These are phyloP conservation scores for Xylaria palmicola DNA, from an alignment of 495 filamentous ascomycete genomes.

Conservation along the genomic window DNA sequence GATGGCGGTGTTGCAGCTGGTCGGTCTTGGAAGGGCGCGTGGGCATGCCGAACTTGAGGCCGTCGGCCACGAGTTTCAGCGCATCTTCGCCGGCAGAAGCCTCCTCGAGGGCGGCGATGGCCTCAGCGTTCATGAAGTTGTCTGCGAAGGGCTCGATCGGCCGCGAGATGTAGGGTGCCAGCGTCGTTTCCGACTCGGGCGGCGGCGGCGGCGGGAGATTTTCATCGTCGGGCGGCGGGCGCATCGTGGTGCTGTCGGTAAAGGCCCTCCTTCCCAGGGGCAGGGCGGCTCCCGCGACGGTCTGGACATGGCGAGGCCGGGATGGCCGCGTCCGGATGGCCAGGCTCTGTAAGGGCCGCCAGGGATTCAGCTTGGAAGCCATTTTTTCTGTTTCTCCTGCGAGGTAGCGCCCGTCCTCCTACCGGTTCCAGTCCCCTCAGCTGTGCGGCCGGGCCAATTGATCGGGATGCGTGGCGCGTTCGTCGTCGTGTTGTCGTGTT, in stretches of 20 bases:
- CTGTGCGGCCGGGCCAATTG: neutral
- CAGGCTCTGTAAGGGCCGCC: slow-evolving; percentile 44
- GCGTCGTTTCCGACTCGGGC: neutral
- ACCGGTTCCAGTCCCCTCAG: slow-evolving; percentile 14
- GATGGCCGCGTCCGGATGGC: slow-evolving; percentile 40
- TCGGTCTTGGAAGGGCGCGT: slow-evolving; percentile 56
- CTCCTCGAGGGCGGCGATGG: slow-evolving; percentile 36
- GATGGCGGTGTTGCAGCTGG: slow-evolving; percentile 74
- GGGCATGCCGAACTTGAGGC: slow-evolving; percentile 75
- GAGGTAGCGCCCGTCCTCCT: slow-evolving; percentile 1
- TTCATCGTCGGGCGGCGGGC: neutral
- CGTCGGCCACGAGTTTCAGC: slow-evolving; percentile 34
- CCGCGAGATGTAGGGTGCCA: slow-evolving; percentile 12
- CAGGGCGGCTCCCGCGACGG: neutral
- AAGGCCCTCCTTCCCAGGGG: neutral
- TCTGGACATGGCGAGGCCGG: neutral
- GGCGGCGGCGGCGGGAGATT: neutral
- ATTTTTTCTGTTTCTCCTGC: slow-evolving; percentile 40
- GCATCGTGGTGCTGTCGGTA: neutral
- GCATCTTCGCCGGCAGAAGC: slow-evolving; percentile 15
- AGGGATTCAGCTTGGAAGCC: slow-evolving; percentile 51
- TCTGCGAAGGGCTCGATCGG: slow-evolving; percentile 25
- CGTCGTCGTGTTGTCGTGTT: neutral
- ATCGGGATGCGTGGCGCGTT: neutral
- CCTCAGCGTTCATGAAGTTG: slow-evolving; percentile 36